Evolutionary conservation across 495 filamentous ascomycete species (phyloP), one percentile per base, ranked within the genome.

Genomic region (Articulospora tetracladia): DNA sequence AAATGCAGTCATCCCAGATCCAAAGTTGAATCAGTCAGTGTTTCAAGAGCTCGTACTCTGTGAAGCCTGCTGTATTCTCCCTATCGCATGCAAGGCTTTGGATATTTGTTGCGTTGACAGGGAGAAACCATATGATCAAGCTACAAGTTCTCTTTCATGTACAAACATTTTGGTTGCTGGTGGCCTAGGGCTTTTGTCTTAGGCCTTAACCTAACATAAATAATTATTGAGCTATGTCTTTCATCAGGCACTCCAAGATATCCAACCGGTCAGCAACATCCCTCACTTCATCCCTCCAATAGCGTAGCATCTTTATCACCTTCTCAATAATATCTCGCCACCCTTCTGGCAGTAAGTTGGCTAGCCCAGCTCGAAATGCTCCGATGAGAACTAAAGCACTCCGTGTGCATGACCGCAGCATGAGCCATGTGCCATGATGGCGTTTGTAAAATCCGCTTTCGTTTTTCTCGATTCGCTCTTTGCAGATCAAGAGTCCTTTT

Each of bases 401-500:
- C 10, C 61, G 57, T 0, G 61, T 60, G 26, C 50, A 64, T 4
- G 73, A 70, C 7, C 73, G 70, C 15, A 77, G 47, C 74, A 77
- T 75, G n/a, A 77, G 54, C 73, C 72, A 75, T 24, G 72, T 69
- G 13, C 74, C 74, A 55, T 77, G 74, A 60, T 77, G 74, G 4
- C 73, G 69, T 46, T 76, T 70, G 15, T 74, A 68, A 49, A 76
- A 77, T 1, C 73, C 73, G 20, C 53, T 59, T 26, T 66, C 62
- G 51, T 76, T 73, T 44, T 71, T 66, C 27, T 66, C 49, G 44
- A 76, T 72, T 19, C 72, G 58, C 10, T 76, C 66, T 12, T 72
- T 66, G 34, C 63, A 67, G 51, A 48, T 27, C 19, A 56, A 15
- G 3, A 68, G 36, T 1, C 62, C 65, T 36, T 59, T 62, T 1